phyloP scores from a whole-genome alignment of 169 alveolate species.

The Plasmodium fragile region DNA sequence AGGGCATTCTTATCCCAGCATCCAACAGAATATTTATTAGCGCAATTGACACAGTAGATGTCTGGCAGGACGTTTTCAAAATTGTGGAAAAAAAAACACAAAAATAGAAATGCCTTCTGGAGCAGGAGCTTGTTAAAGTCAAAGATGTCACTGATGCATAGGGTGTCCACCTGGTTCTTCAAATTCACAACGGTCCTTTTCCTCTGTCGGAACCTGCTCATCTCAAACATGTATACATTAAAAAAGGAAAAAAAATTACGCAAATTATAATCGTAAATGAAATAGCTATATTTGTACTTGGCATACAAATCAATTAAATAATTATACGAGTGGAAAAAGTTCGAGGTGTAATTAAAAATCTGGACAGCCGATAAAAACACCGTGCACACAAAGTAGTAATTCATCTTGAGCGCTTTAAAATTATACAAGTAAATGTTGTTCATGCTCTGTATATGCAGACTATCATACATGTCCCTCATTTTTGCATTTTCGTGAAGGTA shows the following conservation, averaged over 20 bases:
- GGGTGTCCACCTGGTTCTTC: neutral
- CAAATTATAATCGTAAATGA: neutral
- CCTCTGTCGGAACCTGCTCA: neutral
- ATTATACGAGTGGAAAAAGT: slow-evolving; percentile 34
- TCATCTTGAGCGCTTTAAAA: slow-evolving; percentile 23
- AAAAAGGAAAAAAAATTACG: slow-evolving; percentile 41
- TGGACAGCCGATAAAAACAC: neutral
- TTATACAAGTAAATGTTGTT: slow-evolving; percentile 55
- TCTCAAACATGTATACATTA: slow-evolving; percentile 20
- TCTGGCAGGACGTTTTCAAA: slow-evolving; percentile 22
- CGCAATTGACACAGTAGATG: slow-evolving; percentile 44
- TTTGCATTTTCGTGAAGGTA: slow-evolving; percentile 25
- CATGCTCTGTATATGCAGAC: slow-evolving; percentile 9
- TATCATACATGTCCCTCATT: slow-evolving; percentile 22
- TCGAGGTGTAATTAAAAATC: slow-evolving; percentile 31
- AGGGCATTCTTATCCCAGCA: neutral
- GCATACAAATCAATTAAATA: slow-evolving; percentile 19
- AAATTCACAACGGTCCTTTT: neutral
- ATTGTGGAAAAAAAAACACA: slow-evolving; percentile 49
- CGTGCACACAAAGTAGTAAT: slow-evolving; percentile 39
- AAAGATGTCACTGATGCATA: slow-evolving; percentile 29
- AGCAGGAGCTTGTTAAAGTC: slow-evolving; percentile 28
- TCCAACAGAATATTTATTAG: slow-evolving; percentile 37
- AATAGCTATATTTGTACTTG: slow-evolving; percentile 59
- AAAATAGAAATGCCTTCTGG: slow-evolving; percentile 47